A percentile compares a stretch with the other conserved stretches of the same genome.
These are phyloP conservation scores for Tothia fuscella DNA, from an alignment of 2,329 filamentous ascomycete species.

Conservation along the genomic window DNA sequence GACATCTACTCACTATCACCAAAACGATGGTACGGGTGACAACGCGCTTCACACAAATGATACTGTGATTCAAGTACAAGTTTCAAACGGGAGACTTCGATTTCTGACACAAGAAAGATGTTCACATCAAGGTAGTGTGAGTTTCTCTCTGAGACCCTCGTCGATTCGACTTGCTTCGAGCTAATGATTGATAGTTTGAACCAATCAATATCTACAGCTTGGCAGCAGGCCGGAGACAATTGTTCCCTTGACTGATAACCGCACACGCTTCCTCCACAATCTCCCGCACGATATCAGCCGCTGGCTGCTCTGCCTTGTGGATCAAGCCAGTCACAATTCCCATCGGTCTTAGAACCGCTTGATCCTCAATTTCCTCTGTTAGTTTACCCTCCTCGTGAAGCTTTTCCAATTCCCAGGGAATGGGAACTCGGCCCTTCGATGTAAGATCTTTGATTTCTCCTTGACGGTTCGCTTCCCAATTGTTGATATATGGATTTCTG, in stretches of 20 bases:
- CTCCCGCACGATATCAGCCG: constrained; percentile 18
- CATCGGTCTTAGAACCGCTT: constrained; percentile 17
- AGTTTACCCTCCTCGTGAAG: constrained; percentile 19
- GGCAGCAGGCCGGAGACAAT: background rate
- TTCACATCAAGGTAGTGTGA: no score
- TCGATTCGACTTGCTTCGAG: no score
- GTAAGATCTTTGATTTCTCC: constrained; percentile 19
- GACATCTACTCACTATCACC: no score
- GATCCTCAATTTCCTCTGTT: constrained; percentile 21
- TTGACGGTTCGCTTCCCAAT: constrained; percentile 20
- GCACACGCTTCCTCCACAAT: constrained; percentile 18
- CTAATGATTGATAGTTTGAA: no score
- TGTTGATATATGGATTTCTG: constrained; percentile 17
- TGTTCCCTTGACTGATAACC: constrained; percentile 9
- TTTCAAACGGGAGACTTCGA: no score
- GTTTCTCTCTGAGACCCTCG: no score
- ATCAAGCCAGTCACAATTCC: constrained; percentile 19
- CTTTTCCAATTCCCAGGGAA: constrained; percentile 18
- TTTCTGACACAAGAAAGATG: no score
- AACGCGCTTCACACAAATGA: no score
- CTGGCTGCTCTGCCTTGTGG: constrained; percentile 17
- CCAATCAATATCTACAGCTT: no score
- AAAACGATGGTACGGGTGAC: no score
- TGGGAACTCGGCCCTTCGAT: constrained; percentile 16
- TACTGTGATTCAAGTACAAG: no score